Evolutionary conservation across 2,329 filamentous ascomycete species (phyloP), one percentile per base, ranked within the genome.

Genomic region (Lasiodiplodia citricola): DNA sequence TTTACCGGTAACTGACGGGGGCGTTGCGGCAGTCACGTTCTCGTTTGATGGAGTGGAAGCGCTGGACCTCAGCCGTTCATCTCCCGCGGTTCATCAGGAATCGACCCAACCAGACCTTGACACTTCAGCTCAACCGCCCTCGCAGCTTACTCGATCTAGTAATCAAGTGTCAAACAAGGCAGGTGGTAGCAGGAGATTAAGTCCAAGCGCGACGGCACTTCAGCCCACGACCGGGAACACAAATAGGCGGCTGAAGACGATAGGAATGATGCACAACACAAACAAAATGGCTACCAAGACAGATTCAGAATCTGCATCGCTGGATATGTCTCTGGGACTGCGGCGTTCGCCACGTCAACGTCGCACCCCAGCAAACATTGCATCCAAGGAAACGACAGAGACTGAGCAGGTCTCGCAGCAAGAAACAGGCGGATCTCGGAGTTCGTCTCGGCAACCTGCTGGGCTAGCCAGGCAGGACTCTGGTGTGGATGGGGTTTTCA

Each of bases 381-480:
- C 77, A 51, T 70, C 74, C 3, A 78, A 76, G 76, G 79, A 79
- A 71, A 44, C 70, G 0, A 72, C 73, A 8, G 44, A 38, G 41
- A 50, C 23, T 11, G 18, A 16, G 16, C 35, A 4, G 16, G 55
- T 47, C 44, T 47, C 18, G 52, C 7, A 21, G 52, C 18, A 31
- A 14, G 3, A 3, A 31, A 8, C 16, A 31, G 3, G 25, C 13
- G 28, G 13, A 51, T 16, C 50, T 44, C 58, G 41, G 28, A 25
- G 41, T 25, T 35, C 58, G 16, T 6, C 25, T 10, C 41, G 18
- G 8, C 25, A 50, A 3, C 18, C 14, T 18, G 5, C 25, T 14
- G 21, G 18, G 5, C 6, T n/a, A 4, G 50, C 1, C 16, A 7
- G n/a, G 4, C 10, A 64, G 38, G 31, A 18, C 18, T 23, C 28